These are phyloP conservation scores for Termitomyces bulborhizus DNA, from an alignment of 768 basidiomycete species.

Conservation along the genomic window DNA sequence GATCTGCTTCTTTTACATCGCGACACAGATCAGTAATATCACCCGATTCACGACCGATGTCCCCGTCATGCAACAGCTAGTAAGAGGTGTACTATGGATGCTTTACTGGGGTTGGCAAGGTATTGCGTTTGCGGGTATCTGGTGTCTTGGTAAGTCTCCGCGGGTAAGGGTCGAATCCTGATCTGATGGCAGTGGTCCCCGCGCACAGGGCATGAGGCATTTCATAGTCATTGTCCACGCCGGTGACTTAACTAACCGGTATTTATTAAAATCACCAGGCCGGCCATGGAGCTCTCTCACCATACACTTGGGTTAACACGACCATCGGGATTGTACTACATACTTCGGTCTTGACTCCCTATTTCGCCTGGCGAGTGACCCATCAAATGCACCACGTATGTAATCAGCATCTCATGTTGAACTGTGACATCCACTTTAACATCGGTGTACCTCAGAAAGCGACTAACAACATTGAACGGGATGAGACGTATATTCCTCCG, in stretches of 20 bases:
- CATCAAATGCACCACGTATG: conserved; percentile 61
- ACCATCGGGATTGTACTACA: conserved; percentile 35
- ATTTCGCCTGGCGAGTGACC: conserved; percentile 64
- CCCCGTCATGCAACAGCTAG: conserved; percentile 12
- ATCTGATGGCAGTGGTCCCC: background rate
- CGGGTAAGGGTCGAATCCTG: background rate
- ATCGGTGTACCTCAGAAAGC: conserved; percentile 26
- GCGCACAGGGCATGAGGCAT: conserved; percentile 38
- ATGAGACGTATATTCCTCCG: conserved; percentile 65
- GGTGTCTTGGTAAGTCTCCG: conserved; percentile 32
- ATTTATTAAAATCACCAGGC: conserved; percentile 24
- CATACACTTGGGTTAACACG: conserved; percentile 29
- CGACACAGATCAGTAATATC: conserved; percentile 25
- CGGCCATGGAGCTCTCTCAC: conserved; percentile 44
- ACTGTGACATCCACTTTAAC: background rate
- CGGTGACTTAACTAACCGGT: background rate
- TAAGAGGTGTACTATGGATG: conserved; percentile 31
- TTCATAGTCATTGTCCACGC: background rate
- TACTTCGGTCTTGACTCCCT: conserved; percentile 45
- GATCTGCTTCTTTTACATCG: conserved; percentile 31
- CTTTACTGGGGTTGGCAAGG: conserved; percentile 50
- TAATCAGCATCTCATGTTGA: background rate
- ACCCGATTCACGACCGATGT: background rate
- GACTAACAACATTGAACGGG: conserved; percentile 54
- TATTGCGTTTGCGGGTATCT: conserved; percentile 34